phyloP scores from a whole-genome alignment of 139 green algal species.

The Chlamydomonas sphaeroides region DNA sequence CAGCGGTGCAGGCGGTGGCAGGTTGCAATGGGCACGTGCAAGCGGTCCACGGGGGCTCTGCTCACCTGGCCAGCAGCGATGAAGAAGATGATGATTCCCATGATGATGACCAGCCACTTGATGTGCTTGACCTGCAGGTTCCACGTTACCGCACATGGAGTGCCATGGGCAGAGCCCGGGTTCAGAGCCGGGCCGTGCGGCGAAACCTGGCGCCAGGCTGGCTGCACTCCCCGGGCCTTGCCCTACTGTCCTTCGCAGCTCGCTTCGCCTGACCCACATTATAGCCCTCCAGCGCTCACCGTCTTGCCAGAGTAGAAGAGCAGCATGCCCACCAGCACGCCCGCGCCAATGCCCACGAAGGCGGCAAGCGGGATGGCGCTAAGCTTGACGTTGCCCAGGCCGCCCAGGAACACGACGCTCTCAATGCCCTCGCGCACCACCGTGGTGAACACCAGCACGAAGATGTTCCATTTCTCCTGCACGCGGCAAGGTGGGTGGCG shows the following conservation, averaged over 20 bases:
- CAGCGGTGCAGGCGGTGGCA: too few species aligned
- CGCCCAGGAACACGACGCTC: slow-evolving; percentile 63
- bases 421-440: slow-evolving; percentile 66
- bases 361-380: slow-evolving; percentile 40
- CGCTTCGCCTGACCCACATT: too few species aligned
- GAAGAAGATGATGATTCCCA: slow-evolving; percentile 63
- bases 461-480: slow-evolving; percentile 50
- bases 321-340: slow-evolving; percentile 43
- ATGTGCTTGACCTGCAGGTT: slow-evolving; percentile 58
- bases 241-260: too few species aligned
- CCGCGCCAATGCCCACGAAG: slow-evolving; percentile 37
- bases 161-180: too few species aligned
- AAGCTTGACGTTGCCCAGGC: slow-evolving; percentile 45
- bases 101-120: slow-evolving; percentile 60
- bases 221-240: too few species aligned
- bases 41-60: too few species aligned
- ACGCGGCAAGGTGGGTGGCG: too few species aligned
- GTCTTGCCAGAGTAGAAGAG: slow-evolving; percentile 51
- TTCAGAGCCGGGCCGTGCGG: too few species aligned
- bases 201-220: too few species aligned
- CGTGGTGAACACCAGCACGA: slow-evolving; percentile 53
- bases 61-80: slow-evolving; percentile 60
- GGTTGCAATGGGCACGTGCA: too few species aligned
- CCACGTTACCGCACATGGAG: too few species aligned
- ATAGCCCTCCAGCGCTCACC: too few species aligned